phyloP scores from a whole-genome alignment of 352 stramenopile genomes.

The Thraustochytrium striatum region DNA sequence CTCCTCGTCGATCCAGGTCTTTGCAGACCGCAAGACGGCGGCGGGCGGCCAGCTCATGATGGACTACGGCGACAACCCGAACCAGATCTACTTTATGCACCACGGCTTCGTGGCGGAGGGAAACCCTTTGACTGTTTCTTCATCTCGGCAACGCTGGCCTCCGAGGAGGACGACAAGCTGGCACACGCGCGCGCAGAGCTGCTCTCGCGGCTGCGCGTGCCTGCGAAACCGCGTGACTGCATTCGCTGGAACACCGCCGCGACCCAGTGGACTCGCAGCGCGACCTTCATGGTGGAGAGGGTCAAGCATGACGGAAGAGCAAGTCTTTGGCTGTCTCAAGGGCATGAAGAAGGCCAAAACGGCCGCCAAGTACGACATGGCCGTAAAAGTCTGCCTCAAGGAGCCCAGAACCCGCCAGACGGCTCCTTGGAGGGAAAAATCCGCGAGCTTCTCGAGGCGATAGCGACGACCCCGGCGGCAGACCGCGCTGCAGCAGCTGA shows the following conservation, averaged over 20 bases:
- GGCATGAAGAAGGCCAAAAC: too few relatives aligned
- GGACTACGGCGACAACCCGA: constrained; percentile 90
- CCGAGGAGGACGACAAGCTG: not conserved
- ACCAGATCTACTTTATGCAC: constrained; percentile 72
- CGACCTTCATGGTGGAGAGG: constrained; percentile 32
- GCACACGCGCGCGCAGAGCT: not conserved
- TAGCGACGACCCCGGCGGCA: too few relatives aligned
- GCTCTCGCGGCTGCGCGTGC: not conserved
- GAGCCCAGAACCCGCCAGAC: too few relatives aligned
- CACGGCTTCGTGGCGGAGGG: constrained; percentile 81
- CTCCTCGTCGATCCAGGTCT: constrained; percentile 56
- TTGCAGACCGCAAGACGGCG: constrained; percentile 61
- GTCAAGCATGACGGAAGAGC: constrained; percentile 45
- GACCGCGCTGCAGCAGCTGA: too few relatives aligned
- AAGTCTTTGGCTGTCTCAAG: constrained; percentile 5
- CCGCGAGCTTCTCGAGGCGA: too few relatives aligned
- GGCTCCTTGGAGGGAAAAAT: too few relatives aligned
- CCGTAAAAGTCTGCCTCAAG: too few relatives aligned
- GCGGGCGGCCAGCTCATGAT: constrained; percentile 72
- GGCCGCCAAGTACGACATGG: too few relatives aligned
- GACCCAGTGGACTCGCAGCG: constrained; percentile 52
- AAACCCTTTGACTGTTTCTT: constrained; percentile 80
- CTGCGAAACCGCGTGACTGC: constrained; percentile 41
- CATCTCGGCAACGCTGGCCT: constrained; percentile 48
- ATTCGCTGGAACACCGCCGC: constrained; percentile 37